Evolutionary conservation across 202 grass and related monocot species (phyloP).

Genomic region (Schoenoplectus triqueter): DNA sequence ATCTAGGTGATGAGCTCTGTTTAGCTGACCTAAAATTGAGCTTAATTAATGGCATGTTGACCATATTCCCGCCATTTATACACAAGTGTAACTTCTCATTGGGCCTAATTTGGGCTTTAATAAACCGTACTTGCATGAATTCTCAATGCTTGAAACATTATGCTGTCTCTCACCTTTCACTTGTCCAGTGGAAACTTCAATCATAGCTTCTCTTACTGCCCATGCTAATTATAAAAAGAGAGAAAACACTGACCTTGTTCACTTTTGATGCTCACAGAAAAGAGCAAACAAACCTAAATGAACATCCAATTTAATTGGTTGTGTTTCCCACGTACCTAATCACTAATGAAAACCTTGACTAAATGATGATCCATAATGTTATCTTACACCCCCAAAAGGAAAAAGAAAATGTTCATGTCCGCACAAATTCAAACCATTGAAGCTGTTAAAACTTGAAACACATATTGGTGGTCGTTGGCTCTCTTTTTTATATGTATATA

Average conservation of each 20-base stretch:
- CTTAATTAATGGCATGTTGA: conserved; percentile 30
- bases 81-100: conserved; percentile 11
- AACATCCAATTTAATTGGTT: too few species aligned
- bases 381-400: conserved; percentile 6
- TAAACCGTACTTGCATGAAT: conserved; percentile 10
- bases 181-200: conserved; percentile 23
- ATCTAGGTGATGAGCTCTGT: conserved; percentile 14
- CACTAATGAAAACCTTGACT: conserved; percentile 25
- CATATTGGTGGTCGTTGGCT: conserved; percentile 27
- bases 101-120: conserved; percentile 32
- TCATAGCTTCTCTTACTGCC: conserved; percentile 37
- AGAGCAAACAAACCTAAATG: conserved; percentile 30
- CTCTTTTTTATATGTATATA: background rate
- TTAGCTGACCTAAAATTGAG: conserved; percentile 25
- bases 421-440: background rate
- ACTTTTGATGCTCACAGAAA: conserved; percentile 18
- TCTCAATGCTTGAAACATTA: conserved; percentile 28
- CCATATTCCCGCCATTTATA: conserved; percentile 14
- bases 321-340: too few species aligned
- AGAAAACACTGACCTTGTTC: background rate
- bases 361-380: conserved; percentile 21
- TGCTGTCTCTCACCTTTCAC: conserved; percentile 20
- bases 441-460: conserved; percentile 33
- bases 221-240: conserved; percentile 32
- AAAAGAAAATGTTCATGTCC: background rate